Conservation (phyloP, 2,329 filamentous ascomycete species). For the Ophiocordyceps sinensis region DNA sequence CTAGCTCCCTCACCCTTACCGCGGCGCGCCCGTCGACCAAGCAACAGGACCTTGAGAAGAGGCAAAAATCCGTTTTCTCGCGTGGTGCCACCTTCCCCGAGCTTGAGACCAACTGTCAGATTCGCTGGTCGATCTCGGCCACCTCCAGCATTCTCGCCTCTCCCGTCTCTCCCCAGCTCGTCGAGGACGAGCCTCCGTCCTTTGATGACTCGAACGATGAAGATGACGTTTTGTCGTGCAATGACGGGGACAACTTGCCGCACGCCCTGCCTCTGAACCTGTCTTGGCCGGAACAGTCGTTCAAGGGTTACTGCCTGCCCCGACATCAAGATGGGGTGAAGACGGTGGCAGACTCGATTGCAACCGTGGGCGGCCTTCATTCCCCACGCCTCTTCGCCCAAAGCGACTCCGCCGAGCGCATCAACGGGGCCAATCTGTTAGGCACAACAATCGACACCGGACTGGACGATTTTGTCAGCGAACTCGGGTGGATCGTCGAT, state of each 20-base stretch:
- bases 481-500: conserved; percentile 38
- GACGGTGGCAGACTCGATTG: conserved; percentile 1
- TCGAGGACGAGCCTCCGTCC: conserved; percentile 26
- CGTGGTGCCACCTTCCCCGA: conserved; percentile 8
- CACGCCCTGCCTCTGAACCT: conserved; percentile 9
- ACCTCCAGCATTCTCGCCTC: conserved; percentile 16
- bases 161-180: conserved; percentile 21
- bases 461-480: conserved; percentile 26
- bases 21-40: conserved; percentile 7
- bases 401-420: conserved; percentile 6
- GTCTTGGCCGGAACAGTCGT: conserved; percentile 8
- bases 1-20: conserved; percentile 11
- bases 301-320: conserved; percentile 33
- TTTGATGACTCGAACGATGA: conserved; percentile 33
- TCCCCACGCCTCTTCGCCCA: conserved; percentile 12
- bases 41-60: conserved; percentile 1
- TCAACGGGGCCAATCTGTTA: conserved; percentile 13
- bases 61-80: conserved; percentile 1
- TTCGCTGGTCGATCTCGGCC: conserved; percentile 14
- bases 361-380: conserved; percentile 5
- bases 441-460: conserved; percentile 20
- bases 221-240: conserved; percentile 21
- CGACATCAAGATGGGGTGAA: conserved; percentile 10
- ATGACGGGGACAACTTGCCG: conserved; percentile 20
- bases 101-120: conserved; percentile 9